A percentile compares a stretch with the other conserved stretches of the same genome.
Evolutionary conservation across 2,329 filamentous ascomycete genomes (phyloP).

Genomic region (Neocatenulostroma microsporum): DNA sequence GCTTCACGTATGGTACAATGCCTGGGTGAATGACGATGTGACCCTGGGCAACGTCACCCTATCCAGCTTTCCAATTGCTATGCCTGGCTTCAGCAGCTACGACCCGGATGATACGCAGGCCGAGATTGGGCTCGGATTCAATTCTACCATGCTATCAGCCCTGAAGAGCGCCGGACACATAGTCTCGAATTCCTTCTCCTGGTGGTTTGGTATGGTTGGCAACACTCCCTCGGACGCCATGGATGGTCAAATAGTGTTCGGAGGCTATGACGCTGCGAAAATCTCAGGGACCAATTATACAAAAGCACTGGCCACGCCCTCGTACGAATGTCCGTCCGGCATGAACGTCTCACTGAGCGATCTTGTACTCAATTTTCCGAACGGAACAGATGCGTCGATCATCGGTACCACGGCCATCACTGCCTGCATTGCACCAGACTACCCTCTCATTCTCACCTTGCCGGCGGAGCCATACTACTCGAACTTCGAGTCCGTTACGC

Average conservation of each 20-base stretch:
- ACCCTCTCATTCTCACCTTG: slow-evolving; percentile 10
- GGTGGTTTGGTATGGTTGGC: slow-evolving; percentile 22
- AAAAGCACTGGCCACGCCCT: slow-evolving; percentile 5
- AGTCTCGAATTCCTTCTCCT: slow-evolving; percentile 20
- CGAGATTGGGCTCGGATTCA: slow-evolving; percentile 20
- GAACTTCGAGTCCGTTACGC: slow-evolving; percentile 6
- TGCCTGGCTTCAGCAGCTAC: slow-evolving; percentile 12
- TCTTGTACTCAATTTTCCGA: slow-evolving; percentile 23
- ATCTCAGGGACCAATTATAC: slow-evolving; percentile 20
- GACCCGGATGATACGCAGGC: slow-evolving; percentile 9
- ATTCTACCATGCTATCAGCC: slow-evolving; percentile 23
- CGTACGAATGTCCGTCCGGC: slow-evolving; percentile 13
- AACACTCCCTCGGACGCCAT: slow-evolving; percentile 12
- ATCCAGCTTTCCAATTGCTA: slow-evolving; percentile 13
- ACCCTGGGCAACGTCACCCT: slow-evolving; percentile 7
- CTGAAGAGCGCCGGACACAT: slow-evolving; percentile 16
- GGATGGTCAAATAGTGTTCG: slow-evolving; percentile 24
- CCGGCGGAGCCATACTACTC: slow-evolving; percentile 10
- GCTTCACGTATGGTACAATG: slow-evolving; percentile 13
- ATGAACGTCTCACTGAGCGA: slow-evolving; percentile 18
- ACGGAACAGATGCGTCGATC: slow-evolving; percentile 16
- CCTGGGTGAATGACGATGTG: slow-evolving; percentile 11
- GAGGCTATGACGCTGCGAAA: slow-evolving; percentile 27
- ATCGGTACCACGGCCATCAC: slow-evolving; percentile 2
- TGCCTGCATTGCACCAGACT: slow-evolving; percentile 14